phyloP scores from a whole-genome alignment of 306 rosid species.

The Cajanus cajan region DNA sequence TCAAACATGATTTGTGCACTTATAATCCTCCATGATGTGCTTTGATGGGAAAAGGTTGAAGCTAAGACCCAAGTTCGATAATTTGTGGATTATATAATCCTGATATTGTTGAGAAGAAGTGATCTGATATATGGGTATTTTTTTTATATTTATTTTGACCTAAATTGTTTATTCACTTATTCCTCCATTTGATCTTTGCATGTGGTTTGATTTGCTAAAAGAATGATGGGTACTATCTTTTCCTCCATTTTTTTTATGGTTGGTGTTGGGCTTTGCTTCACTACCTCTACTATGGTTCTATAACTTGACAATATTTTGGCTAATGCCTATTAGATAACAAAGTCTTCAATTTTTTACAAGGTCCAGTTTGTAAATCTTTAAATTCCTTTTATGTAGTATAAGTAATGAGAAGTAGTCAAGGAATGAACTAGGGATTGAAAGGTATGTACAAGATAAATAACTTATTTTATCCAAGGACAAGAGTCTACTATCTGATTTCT shows the following conservation, averaged over 20 bases:
- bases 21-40: slow-evolving; percentile 22
- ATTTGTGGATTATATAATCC: slow-evolving; percentile 13
- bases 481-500: not conserved
- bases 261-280: slow-evolving; percentile 10
- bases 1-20: slow-evolving; percentile 8
- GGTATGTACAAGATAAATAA: too few relatives aligned
- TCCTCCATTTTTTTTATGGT: not conserved
- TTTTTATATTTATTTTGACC: slow-evolving; percentile 3
- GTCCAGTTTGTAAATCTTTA: not conserved
- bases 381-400: not conserved
- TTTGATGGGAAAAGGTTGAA: slow-evolving; percentile 24
- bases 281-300: not conserved
- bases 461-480: not conserved
- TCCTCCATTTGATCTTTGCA: slow-evolving; percentile 10
- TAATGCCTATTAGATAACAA: not conserved
- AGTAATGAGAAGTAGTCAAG: not conserved
- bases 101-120: slow-evolving; percentile 17
- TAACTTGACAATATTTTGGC: not conserved
- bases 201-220: slow-evolving; percentile 11
- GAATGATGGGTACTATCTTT: not conserved
- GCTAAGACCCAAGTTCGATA: slow-evolving; percentile 12
- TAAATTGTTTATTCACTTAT: not conserved
- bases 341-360: not conserved
- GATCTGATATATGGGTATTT: not conserved
- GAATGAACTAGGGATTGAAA: too few relatives aligned